phyloP scores from a whole-genome alignment of 176 grass and related monocot species.

The Oryza meyeriana region DNA sequence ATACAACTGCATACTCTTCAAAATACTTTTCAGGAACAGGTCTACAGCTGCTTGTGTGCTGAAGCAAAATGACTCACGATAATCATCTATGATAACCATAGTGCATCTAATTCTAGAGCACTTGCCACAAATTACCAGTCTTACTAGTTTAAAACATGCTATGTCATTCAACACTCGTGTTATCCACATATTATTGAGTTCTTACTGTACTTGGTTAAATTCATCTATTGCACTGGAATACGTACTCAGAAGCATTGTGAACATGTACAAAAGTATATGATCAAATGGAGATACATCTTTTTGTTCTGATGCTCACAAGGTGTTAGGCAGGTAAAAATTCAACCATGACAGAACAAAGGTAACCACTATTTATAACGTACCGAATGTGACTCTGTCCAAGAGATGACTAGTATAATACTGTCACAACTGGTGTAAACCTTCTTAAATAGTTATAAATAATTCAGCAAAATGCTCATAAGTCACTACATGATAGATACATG shows the following conservation, averaged over 20 bases:
- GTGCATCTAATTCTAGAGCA: neutral
- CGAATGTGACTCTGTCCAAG: neutral
- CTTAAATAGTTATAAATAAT: neutral
- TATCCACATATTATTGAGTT: neutral
- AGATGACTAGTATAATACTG: neutral
- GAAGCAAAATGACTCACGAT: neutral
- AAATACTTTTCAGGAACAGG: neutral
- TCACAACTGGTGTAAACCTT: conserved; percentile 5
- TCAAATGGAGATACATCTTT: neutral
- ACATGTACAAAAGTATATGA: neutral
- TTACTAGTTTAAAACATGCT: conserved; percentile 1
- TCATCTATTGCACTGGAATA: conserved; percentile 1
- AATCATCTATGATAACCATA: neutral
- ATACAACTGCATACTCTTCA: neutral
- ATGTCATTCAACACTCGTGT: neutral
- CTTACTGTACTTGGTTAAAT: neutral
- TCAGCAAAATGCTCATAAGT: neutral
- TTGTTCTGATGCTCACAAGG: neutral
- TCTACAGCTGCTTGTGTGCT: neutral
- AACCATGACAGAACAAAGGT: neutral
- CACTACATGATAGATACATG: neutral
- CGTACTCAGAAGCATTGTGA: neutral
- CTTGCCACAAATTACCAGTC: neutral
- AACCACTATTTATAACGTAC: neutral
- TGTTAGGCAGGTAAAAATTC: neutral